These are phyloP conservation scores for Fusarium sp. DNA, from an alignment of 2,329 filamentous ascomycete species.

Conservation along the genomic window DNA sequence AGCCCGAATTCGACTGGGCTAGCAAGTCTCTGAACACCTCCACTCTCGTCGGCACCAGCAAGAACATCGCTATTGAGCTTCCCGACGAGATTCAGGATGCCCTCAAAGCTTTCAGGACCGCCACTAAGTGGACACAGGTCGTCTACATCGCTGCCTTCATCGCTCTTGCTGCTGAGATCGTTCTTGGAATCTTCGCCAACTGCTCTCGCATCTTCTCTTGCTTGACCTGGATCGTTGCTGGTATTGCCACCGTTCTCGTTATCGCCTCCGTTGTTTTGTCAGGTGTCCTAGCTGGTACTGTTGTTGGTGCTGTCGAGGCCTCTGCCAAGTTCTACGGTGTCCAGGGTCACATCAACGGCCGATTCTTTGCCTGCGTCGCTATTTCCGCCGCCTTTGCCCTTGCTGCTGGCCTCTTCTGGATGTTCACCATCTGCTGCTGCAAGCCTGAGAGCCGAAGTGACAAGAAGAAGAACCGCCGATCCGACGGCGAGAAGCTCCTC, in stretches of 20 bases:
- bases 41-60: conserved; percentile 58
- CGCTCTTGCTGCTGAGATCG: conserved; percentile 76
- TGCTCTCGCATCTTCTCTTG: conserved; percentile 86
- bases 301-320: conserved; percentile 66
- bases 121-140: conserved; percentile 85
- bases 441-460: conserved; percentile 60
- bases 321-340: conserved; percentile 79
- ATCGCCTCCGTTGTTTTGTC: conserved; percentile 77
- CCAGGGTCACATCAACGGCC: conserved; percentile 71
- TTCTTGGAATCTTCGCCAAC: conserved; percentile 84
- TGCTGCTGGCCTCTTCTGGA: conserved; percentile 87
- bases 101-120: conserved; percentile 78
- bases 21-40: conserved; percentile 77
- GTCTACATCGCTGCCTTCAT: conserved; percentile 81
- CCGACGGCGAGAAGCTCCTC: conserved; percentile 65
- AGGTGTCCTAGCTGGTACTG: conserved; percentile 77
- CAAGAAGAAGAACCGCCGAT: conserved; percentile 52
- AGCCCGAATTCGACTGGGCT: conserved; percentile 81
- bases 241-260: conserved; percentile 66
- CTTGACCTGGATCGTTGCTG: conserved; percentile 81
- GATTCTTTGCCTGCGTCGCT: conserved; percentile 81
- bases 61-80: conserved; percentile 70
- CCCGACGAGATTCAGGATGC: conserved; percentile 75
- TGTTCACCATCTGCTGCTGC: conserved; percentile 85
- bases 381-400: conserved; percentile 82